Percentiles rank a stretch among this genome's conserved stretches.
Evolutionary conservation across 2,329 filamentous ascomycete species (phyloP).

Genomic region (Xylariomycetidae sp.): DNA sequence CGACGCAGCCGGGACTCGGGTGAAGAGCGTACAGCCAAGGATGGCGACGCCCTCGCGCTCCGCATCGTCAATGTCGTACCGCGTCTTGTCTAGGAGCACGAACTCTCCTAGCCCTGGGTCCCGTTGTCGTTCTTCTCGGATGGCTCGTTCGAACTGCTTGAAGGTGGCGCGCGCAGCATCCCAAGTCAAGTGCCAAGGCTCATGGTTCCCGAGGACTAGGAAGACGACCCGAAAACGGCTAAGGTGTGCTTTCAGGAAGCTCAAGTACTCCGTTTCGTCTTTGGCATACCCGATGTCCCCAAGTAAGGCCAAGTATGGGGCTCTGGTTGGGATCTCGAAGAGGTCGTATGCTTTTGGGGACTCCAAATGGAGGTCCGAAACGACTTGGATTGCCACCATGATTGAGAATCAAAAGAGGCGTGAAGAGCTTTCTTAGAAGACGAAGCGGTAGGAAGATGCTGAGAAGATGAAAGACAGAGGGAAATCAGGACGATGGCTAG

Average conservation of each 20-base stretch:
- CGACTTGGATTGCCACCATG: constrained; percentile 34
- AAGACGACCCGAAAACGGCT: constrained; percentile 42
- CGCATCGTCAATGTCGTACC: constrained; percentile 25
- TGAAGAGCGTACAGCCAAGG: constrained; percentile 43
- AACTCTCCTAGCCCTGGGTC: constrained; percentile 28
- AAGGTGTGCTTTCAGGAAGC: constrained; percentile 44
- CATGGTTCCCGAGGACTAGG: constrained; percentile 51
- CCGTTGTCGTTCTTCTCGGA: constrained; percentile 12
- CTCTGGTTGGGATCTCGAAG: constrained; percentile 40
- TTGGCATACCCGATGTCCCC: constrained; percentile 48
- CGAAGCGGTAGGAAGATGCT: too few species aligned
- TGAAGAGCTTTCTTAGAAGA: too few species aligned
- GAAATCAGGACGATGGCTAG: too few species aligned
- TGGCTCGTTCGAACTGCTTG: constrained; percentile 24
- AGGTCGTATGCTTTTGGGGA: constrained; percentile 39
- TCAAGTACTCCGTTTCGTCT: constrained; percentile 35
- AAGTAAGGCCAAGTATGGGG: constrained; percentile 47
- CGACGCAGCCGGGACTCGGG: constrained; percentile 22
- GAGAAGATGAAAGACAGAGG: too few species aligned
- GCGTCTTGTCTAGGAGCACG: constrained; percentile 31
- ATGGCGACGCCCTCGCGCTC: constrained; percentile 30
- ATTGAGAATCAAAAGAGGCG: too few species aligned
- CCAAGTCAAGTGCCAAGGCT: constrained; percentile 42
- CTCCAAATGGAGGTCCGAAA: constrained; percentile 56
- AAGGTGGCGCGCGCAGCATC: constrained; percentile 22